phyloP scores from a whole-genome alignment of 768 basidiomycete species.

The Lactifluus subvellereus region DNA sequence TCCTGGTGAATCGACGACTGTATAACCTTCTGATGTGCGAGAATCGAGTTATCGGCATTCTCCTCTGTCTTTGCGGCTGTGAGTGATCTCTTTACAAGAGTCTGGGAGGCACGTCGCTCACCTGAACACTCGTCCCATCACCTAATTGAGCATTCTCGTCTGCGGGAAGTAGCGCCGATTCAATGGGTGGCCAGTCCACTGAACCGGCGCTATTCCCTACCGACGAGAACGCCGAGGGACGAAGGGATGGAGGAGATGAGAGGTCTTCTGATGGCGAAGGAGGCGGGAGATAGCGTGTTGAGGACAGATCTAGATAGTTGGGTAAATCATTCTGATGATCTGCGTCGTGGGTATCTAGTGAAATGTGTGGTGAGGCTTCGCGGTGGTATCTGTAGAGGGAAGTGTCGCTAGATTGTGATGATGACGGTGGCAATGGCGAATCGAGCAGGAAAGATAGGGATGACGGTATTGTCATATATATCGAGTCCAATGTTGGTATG shows the following conservation, averaged over 20 bases:
- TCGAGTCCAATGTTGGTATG: neutral
- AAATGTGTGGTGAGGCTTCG: neutral
- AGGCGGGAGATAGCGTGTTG: neutral
- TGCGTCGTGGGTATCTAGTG: neutral
- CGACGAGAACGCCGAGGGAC: neutral
- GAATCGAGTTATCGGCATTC: no score
- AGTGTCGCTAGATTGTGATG: neutral
- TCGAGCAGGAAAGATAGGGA: neutral
- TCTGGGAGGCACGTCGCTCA: no score
- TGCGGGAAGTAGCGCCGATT: neutral
- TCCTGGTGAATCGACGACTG: no score
- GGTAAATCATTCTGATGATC: neutral
- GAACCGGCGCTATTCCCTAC: neutral
- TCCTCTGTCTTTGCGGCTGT: no score
- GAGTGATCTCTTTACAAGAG: no score
- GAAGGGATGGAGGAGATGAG: no score
- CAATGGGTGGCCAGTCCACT: conserved; percentile 20
- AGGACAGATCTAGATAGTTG: no score
- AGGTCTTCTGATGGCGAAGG: neutral
- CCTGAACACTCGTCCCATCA: no score
- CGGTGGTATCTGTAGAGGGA: neutral
- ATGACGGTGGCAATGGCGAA: neutral
- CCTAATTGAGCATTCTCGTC: no score
- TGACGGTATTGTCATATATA: conserved; percentile 1
- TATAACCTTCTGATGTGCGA: no score